Conservation (phyloP, 2,329 filamentous ascomycete species). For the Pestalotiopsis sp. region DNA sequence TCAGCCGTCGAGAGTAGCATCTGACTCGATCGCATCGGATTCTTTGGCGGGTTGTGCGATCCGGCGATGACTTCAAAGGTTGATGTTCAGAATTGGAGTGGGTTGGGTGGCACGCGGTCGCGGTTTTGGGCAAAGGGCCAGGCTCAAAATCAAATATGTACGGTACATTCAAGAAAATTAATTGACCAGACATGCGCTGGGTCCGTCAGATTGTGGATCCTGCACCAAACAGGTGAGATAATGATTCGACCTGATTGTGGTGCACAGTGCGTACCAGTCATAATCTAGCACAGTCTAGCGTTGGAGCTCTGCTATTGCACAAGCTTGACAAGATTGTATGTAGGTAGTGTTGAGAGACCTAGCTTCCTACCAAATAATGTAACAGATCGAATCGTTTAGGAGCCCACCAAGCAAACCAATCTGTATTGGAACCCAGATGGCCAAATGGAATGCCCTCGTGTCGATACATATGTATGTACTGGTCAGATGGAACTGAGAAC, state of each 20-base stretch:
- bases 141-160: constrained; percentile 2
- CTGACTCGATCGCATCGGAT: neutral
- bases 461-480: no score
- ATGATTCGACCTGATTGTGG: neutral
- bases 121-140: constrained; percentile 4
- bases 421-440: no score
- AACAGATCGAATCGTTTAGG: no score
- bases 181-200: constrained; percentile 5
- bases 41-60: neutral
- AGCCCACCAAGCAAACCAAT: no score
- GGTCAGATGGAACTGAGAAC: no score
- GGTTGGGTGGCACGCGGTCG: neutral
- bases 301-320: no score
- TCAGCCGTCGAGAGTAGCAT: neutral
- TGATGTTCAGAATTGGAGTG: neutral
- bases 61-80: neutral
- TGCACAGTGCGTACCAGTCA: neutral
- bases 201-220: neutral
- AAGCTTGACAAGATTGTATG: no score
- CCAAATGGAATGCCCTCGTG: no score
- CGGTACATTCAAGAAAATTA: neutral
- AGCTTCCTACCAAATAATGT: no score
- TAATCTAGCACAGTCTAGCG: neutral
- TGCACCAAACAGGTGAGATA: neutral
- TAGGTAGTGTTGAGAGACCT: no score